Percentiles rank a stretch among this genome's conserved stretches.
phyloP scores from a whole-genome alignment of 768 basidiomycete genomes.

The Mycena alexandri region DNA sequence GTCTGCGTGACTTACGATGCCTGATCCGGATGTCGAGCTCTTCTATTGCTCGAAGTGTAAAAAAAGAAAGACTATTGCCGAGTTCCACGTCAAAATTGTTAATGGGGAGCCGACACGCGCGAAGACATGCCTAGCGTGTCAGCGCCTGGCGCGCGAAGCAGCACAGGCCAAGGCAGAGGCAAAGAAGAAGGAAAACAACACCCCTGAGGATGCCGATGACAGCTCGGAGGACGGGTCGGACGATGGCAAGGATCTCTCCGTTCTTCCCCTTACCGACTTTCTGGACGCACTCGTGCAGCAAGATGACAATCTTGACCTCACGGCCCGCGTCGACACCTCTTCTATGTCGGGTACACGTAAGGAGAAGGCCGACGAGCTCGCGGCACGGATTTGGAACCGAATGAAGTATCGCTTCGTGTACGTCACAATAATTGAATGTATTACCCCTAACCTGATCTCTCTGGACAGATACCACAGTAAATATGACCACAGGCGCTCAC shows the following conservation, averaged over 20 bases:
- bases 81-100: not conserved
- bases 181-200: not conserved
- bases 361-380: not conserved
- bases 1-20: not conserved
- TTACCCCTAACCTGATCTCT: not conserved
- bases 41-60: not conserved
- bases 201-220: not conserved
- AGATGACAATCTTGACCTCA: not conserved
- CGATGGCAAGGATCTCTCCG: not conserved
- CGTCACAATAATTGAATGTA: not conserved
- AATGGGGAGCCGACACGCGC: not conserved
- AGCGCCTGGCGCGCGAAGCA: not conserved
- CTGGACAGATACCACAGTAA: not conserved
- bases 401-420: slow-evolving; percentile 5
- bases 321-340: not conserved
- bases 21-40: not conserved
- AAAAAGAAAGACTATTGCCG: not conserved
- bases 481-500: not conserved
- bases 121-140: not conserved
- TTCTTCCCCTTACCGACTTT: not conserved
- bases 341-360: not conserved
- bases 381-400: not conserved
- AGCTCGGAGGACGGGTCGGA: not conserved
- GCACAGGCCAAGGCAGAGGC: not conserved
- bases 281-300: not conserved